These are phyloP conservation scores for Marsdenia floribunda DNA, from an alignment of 257 asterid genomes.

Conservation along the genomic window DNA sequence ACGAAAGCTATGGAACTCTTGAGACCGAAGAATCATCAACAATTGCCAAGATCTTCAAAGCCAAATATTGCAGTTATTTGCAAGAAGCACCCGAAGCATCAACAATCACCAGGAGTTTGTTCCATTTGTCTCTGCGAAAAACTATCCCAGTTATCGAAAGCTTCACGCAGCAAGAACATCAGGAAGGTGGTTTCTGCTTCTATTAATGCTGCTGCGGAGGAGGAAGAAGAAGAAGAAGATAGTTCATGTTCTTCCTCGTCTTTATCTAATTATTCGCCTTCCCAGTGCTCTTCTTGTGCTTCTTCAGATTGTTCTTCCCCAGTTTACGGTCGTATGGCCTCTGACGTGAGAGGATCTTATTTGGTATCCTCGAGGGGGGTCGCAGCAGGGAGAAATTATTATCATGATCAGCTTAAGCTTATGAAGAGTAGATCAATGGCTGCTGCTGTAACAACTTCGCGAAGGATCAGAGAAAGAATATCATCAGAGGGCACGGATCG, in stretches of 20 bases:
- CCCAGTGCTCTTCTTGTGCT: conserved; percentile 42
- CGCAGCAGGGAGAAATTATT: too few species aligned
- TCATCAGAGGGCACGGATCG: conserved; percentile 1
- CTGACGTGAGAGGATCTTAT: conserved; percentile 15
- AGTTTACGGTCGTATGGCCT: conserved; percentile 8
- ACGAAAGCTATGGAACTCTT: conserved; percentile 29
- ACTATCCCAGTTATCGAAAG: conserved; percentile 30
- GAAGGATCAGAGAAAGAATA: conserved; percentile 24
- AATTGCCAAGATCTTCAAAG: conserved; percentile 21
- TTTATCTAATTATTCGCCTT: conserved; percentile 39
- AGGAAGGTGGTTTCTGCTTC: not conserved
- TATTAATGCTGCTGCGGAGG: too few species aligned
- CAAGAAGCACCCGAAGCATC: conserved; percentile 65
- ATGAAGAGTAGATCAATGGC: conserved; percentile 62
- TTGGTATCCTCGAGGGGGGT: conserved; percentile 13
- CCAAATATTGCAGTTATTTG: conserved; percentile 19
- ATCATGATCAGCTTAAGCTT: conserved; percentile 26
- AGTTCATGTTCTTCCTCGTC: conserved; percentile 34
- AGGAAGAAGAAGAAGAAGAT: too few species aligned
- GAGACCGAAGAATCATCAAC: conserved; percentile 24
- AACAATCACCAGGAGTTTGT: conserved; percentile 71
- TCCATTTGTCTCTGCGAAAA: conserved; percentile 57
- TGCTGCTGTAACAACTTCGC: conserved; percentile 13
- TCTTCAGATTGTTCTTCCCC: conserved; percentile 60
- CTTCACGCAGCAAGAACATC: conserved; percentile 13